Percentiles rank a stretch among this genome's conserved stretches.
phyloP scores from a whole-genome alignment of 2,329 filamentous ascomycete genomes.

The Aspergillus costaricaensis region DNA sequence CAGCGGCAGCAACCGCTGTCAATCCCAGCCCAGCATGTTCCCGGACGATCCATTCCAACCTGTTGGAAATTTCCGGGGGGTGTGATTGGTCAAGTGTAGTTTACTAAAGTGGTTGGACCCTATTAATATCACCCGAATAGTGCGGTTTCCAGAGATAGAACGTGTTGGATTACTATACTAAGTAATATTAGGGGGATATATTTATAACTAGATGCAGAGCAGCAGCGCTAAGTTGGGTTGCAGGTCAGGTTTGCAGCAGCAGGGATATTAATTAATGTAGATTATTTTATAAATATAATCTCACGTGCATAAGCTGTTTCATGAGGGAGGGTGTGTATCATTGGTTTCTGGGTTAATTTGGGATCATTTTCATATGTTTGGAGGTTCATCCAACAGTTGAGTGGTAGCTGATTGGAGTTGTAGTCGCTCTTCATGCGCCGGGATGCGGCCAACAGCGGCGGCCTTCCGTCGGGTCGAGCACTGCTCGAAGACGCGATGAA shows the following conservation, averaged over 20 bases:
- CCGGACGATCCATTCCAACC: neutral
- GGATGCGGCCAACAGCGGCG: no score
- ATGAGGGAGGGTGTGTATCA: no score
- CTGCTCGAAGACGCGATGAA: no score
- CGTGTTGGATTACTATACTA: conserved; percentile 1
- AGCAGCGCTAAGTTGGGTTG: neutral
- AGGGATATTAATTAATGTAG: neutral
- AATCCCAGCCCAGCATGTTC: neutral
- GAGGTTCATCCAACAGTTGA: neutral
- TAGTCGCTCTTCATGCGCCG: no score
- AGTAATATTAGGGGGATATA: neutral
- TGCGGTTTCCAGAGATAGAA: neutral
- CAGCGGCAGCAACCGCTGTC: neutral
- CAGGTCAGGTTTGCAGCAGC: no score
- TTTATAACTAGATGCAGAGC: conserved; percentile 3
- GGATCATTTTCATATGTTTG: no score
- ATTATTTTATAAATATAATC: neutral
- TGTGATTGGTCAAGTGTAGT: neutral
- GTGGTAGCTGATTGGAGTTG: no score
- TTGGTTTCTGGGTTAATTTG: no score
- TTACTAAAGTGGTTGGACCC: neutral
- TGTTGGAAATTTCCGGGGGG: neutral
- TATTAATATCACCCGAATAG: conserved; percentile 7
- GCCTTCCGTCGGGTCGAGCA: no score
- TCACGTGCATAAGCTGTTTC: no score